A percentile compares a stretch with the other conserved stretches of the same genome.
phyloP scores from a whole-genome alignment of 1,139 yeast genomes.

The Kodamaea ohmeri region DNA sequence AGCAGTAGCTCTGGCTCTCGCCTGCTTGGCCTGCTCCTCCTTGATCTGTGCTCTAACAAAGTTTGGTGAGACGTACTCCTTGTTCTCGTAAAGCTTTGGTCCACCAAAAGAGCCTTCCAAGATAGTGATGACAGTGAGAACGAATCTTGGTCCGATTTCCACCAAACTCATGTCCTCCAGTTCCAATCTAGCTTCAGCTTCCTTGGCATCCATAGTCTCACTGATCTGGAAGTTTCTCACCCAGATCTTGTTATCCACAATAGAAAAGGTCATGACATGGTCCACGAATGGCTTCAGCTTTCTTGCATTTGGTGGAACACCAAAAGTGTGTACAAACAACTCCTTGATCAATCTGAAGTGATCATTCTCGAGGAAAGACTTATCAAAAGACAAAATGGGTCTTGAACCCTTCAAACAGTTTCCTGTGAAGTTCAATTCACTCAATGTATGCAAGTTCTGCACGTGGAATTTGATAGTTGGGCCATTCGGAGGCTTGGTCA shows the following conservation, averaged over 20 bases:
- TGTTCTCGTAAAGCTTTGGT: conserved; percentile 94
- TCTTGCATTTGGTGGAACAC: conserved; percentile 96
- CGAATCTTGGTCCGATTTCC: conserved; percentile 97
- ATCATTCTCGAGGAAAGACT: conserved; percentile 54
- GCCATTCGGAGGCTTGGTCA: conserved; percentile 96
- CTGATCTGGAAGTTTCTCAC: conserved; percentile 90
- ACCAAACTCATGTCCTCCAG: conserved; percentile 66
- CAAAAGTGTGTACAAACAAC: conserved; percentile 79
- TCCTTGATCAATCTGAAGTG: conserved; percentile 81
- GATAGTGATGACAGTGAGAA: conserved; percentile 85
- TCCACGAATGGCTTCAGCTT: conserved; percentile 93
- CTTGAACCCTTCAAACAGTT: conserved; percentile 94
- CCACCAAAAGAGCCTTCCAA: conserved; percentile 98
- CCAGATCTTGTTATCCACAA: conserved; percentile 95
- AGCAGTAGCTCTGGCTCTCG: conserved; percentile 75
- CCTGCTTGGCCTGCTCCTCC: conserved; percentile 78
- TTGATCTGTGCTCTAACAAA: conserved; percentile 86
- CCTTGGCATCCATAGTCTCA: conserved; percentile 60
- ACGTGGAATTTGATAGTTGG: conserved; percentile 93
- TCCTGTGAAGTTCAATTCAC: conserved; percentile 94
- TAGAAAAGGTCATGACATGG: conserved; percentile 89
- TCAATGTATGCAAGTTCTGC: conserved; percentile 94
- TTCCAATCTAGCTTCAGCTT: conserved; percentile 42
- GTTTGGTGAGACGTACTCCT: conserved; percentile 95
- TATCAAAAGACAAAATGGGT: conserved; percentile 90